Percentiles rank a stretch among this genome's conserved stretches.
Evolutionary conservation across 768 basidiomycete species (phyloP).

Genomic region (Panaeolus papilionaceus): DNA sequence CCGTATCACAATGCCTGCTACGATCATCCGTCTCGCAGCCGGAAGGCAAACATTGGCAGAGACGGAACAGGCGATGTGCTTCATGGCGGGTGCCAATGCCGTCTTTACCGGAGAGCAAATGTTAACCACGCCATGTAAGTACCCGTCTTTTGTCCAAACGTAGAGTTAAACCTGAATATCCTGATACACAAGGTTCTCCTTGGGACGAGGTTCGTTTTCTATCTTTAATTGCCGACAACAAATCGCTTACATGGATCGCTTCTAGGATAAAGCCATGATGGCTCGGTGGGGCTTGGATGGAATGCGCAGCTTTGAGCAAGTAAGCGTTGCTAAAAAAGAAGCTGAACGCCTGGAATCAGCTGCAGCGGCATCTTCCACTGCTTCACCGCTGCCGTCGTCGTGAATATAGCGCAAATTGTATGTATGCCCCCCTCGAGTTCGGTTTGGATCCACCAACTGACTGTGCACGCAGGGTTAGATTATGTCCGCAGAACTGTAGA

Average conservation of each 20-base stretch:
- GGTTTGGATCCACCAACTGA: not conserved
- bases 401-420: not conserved
- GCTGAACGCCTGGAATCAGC: constrained; percentile 31
- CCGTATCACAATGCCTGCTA: constrained; percentile 87
- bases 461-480: not conserved
- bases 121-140: constrained; percentile 95
- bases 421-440: not conserved
- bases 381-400: not conserved
- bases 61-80: constrained; percentile 96
- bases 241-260: constrained; percentile 21
- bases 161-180: constrained; percentile 14
- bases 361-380: not conserved
- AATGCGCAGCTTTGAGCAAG: constrained; percentile 89
- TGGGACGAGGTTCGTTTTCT: constrained; percentile 81
- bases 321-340: constrained; percentile 62
- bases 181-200: constrained; percentile 67
- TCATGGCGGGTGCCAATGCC: constrained; percentile 98
- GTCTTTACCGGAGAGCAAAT: constrained; percentile 99
- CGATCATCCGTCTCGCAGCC: constrained; percentile 95
- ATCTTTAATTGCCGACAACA: constrained; percentile 3
- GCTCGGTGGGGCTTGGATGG: constrained; percentile 90
- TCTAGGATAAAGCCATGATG: constrained; percentile 93
- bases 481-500: constrained; percentile 8
- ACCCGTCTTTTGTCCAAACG: constrained; percentile 4
- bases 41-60: constrained; percentile 90